Base-by-base conservation (phyloP, 441 rosid species). In the Syzygium malaccense region DNA sequence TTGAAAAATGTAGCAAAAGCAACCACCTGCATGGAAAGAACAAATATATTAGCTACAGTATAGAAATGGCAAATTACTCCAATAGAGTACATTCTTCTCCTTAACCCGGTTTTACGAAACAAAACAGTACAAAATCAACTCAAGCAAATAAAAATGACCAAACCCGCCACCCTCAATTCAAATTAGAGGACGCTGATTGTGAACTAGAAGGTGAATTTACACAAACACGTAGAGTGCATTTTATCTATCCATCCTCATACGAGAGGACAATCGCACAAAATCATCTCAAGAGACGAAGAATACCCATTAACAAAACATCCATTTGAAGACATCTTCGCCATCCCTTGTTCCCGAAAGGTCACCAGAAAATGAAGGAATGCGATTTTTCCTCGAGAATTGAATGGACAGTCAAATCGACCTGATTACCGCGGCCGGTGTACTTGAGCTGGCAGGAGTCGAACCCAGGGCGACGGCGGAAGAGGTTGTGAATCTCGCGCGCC, bases 401-500 rank as follows among this genome's bases (percentile, higher is more conserved):
- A 68, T 19, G 68, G 49, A 32, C 41, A 54, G 32, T 55, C 12
- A 30, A 19, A 80, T 37, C 53, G 33, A 95, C 98, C 98, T 96
- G 98, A 91, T 96, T 94, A 88, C 98, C 98, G 10, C 96, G 96
- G 83, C 99, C 98, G 48, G 96, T 96, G 92, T 97, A 97, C 92
- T 97, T 96, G 88, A 97, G 97, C 94, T 97, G 98, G 89, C 95
- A 95, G 88, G 92, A 93, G 51, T 95, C 96, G 88, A 95, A 97
- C 15, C 98, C 98, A 2, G 92, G 93, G 85, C 95, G 94, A 3
- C 94, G 95, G 30, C 97, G 97, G 89, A 96, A 97, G 41, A 97
- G 95, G 89, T 96, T 96, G 93, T 97, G 97, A 91, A 97, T 95
- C 92, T 95, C 99, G n/a, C 99, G 97, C 23, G 96, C 95, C 92